Conservation (phyloP, 1,284 basidiomycete species). For the Exsudoporus floridanus region DNA sequence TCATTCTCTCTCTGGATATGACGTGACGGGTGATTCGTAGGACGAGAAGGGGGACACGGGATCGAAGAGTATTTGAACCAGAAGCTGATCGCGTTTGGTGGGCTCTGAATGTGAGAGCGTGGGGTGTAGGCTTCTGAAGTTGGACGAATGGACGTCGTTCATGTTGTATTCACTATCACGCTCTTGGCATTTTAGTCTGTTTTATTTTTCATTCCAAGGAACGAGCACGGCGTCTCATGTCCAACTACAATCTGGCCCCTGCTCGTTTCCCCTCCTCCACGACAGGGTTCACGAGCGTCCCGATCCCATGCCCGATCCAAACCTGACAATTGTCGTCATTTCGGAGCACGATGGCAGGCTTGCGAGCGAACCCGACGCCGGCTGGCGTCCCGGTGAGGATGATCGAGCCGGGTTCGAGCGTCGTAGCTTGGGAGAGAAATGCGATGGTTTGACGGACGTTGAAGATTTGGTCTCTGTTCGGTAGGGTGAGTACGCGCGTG, state of each 20-base stretch:
- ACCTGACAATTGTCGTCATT: conserved; percentile 73
- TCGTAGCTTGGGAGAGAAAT: conserved; percentile 84
- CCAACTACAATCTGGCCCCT: conserved; percentile 14
- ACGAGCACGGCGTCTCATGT: background rate
- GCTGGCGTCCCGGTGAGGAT: conserved; percentile 80
- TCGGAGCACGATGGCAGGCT: conserved; percentile 69
- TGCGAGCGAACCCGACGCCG: conserved; percentile 76
- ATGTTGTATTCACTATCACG: conserved; percentile 6
- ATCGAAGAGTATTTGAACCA: conserved; percentile 83
- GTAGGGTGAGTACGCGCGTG: background rate
- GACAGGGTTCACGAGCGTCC: conserved; percentile 73
- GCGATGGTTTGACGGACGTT: conserved; percentile 69
- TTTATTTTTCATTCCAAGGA: too few relatives aligned
- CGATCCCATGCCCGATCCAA: conserved; percentile 65
- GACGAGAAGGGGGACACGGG: conserved; percentile 77
- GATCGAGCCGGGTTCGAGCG: conserved; percentile 77
- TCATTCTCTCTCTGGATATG: background rate
- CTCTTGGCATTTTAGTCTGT: too few relatives aligned
- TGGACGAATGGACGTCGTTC: background rate
- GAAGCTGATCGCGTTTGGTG: conserved; percentile 80
- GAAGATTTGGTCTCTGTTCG: conserved; percentile 68
- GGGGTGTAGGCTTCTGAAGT: too few relatives aligned
- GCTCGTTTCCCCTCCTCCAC: conserved; percentile 52
- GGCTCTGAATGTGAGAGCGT: conserved; percentile 36
- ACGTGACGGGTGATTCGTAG: conserved; percentile 29